phyloP scores from a whole-genome alignment of 768 basidiomycete species.

The Rhizopogon sp. region DNA sequence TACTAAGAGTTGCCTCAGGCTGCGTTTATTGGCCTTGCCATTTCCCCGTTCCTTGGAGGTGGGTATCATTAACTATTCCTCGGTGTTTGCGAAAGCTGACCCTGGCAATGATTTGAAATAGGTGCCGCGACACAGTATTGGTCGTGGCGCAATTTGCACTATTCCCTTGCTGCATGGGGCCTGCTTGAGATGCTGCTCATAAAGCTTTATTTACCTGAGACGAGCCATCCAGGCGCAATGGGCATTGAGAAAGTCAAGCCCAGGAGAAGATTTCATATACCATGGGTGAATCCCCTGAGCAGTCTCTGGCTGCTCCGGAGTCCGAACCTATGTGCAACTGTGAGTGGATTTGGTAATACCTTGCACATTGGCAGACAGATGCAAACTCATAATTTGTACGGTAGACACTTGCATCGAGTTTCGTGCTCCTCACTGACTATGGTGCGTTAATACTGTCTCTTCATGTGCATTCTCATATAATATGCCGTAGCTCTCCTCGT shows the following conservation, averaged over 20 bases:
- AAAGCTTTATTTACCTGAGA: constrained; percentile 47
- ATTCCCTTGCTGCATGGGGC: constrained; percentile 33
- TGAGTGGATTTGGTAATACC: constrained; percentile 23
- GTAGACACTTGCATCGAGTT: constrained; percentile 30
- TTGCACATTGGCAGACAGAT: neutral
- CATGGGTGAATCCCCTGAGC: constrained; percentile 50
- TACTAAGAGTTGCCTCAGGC: constrained; percentile 12
- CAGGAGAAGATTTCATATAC: constrained; percentile 18
- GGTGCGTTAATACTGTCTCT: constrained; percentile 12
- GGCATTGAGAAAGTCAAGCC: constrained; percentile 50
- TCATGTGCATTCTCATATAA: neutral
- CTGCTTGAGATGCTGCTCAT: constrained; percentile 34
- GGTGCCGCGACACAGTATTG: constrained; percentile 46
- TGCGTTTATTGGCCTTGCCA: constrained; percentile 46
- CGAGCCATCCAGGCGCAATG: constrained; percentile 51
- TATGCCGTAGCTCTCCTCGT: constrained; percentile 20
- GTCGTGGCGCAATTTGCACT: constrained; percentile 57
- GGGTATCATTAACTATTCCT: neutral
- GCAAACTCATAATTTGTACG: constrained; percentile 27
- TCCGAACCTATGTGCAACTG: constrained; percentile 47
- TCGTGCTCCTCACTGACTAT: constrained; percentile 23
- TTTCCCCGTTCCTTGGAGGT: constrained; percentile 54
- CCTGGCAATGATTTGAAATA: constrained; percentile 6
- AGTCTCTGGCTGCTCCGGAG: constrained; percentile 44
- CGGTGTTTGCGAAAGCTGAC: neutral